These are phyloP conservation scores for Calendula officinalis DNA, from an alignment of 129 eudicot genomes.

Conservation along the genomic window DNA sequence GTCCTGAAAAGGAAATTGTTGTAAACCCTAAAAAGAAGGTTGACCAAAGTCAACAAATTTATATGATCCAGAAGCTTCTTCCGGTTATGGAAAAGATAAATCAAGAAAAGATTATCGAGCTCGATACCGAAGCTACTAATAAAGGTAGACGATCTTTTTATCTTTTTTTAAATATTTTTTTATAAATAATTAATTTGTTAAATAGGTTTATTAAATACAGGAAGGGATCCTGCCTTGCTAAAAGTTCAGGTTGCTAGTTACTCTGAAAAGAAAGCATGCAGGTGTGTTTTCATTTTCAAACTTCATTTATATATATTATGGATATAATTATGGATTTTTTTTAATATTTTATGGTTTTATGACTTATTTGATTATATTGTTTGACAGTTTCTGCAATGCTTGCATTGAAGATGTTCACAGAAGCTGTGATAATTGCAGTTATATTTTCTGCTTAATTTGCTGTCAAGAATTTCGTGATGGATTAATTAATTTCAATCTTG, in stretches of 20 bases:
- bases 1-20: too few relatives aligned
- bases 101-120: slow-evolving; percentile 48
- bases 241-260: slow-evolving; percentile 39
- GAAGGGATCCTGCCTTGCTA: slow-evolving; percentile 34
- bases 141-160: slow-evolving; percentile 41
- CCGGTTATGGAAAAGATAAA: slow-evolving; percentile 62
- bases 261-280: slow-evolving; percentile 43
- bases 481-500: slow-evolving; percentile 2
- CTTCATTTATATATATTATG: not conserved
- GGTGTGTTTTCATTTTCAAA: slow-evolving; percentile 38
- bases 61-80: slow-evolving; percentile 60
- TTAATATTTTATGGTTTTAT: not conserved
- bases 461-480: slow-evolving; percentile 56
- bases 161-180: not conserved
- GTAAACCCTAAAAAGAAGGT: slow-evolving; percentile 33
- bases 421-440: slow-evolving; percentile 70
- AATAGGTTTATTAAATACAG: slow-evolving; percentile 29
- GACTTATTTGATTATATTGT: slow-evolving; percentile 6
- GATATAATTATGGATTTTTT: not conserved
- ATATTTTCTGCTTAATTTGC: slow-evolving; percentile 66
- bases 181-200: not conserved
- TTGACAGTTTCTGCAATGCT: slow-evolving; percentile 56
- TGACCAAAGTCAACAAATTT: slow-evolving; percentile 47
- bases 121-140: slow-evolving; percentile 52
- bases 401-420: slow-evolving; percentile 67